Percentiles rank a stretch among this genome's conserved stretches.
Evolutionary conservation across 2,329 filamentous ascomycete genomes (phyloP).

Genomic region (Didymella pomorum): DNA sequence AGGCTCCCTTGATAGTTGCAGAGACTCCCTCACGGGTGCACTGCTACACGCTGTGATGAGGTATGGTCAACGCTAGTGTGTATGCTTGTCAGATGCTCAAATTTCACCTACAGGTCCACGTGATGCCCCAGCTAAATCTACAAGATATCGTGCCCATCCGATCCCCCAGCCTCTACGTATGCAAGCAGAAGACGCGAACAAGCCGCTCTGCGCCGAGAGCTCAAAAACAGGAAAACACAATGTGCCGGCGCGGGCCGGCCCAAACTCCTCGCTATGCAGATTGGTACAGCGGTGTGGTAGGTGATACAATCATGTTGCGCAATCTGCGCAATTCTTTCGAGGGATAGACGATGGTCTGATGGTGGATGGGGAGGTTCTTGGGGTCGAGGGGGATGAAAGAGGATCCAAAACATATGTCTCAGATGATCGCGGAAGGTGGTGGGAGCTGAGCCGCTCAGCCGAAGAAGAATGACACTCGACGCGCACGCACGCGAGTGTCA

Average conservation of each 20-base stretch:
- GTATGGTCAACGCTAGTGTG: too few species aligned
- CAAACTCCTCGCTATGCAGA: slow-evolving; percentile 48
- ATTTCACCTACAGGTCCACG: not conserved
- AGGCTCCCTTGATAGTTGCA: not conserved
- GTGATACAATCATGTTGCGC: slow-evolving; percentile 20
- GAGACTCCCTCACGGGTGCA: not conserved
- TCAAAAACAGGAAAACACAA: slow-evolving; percentile 26
- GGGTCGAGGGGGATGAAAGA: not conserved
- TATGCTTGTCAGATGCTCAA: not conserved
- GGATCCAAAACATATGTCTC: slow-evolving; percentile 26
- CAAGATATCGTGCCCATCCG: slow-evolving; percentile 5
- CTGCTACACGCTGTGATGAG: too few species aligned
- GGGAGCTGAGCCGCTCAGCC: slow-evolving; percentile 22
- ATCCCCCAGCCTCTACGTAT: slow-evolving; percentile 6
- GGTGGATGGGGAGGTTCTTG: not conserved
- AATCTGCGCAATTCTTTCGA: slow-evolving; percentile 5
- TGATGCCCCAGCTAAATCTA: slow-evolving; percentile 17
- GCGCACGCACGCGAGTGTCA: not conserved
- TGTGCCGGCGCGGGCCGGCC: slow-evolving; percentile 10
- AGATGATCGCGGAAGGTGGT: slow-evolving; percentile 19
- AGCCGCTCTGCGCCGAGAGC: slow-evolving; percentile 31
- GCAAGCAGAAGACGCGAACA: slow-evolving; percentile 12
- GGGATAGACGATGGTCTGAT: not conserved
- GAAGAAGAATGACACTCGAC: slow-evolving; percentile 4
- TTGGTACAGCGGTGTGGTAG: slow-evolving; percentile 29